Evolutionary conservation across 495 filamentous ascomycete species (phyloP).

Genomic region (Aspergillus nanangensis): DNA sequence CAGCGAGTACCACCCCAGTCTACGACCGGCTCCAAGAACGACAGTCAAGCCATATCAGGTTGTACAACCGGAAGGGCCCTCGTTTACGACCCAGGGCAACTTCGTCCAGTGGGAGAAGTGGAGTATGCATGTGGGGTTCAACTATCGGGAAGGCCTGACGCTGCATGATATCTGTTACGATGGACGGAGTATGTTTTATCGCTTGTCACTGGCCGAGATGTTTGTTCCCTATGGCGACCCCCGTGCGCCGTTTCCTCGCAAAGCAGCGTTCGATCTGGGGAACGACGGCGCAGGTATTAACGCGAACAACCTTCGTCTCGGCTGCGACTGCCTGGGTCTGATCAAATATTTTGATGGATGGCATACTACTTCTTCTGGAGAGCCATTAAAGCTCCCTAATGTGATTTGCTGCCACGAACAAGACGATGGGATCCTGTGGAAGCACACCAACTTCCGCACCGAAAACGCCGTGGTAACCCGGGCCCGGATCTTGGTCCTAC

Average conservation of each 20-base stretch:
- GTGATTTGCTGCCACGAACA: slow-evolving; percentile 64
- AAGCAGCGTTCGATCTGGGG: slow-evolving; percentile 59
- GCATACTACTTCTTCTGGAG: slow-evolving; percentile 47
- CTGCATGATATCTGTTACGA: slow-evolving; percentile 56
- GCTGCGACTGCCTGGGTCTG: slow-evolving; percentile 62
- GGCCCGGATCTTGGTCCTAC: slow-evolving; percentile 55
- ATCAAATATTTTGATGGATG: slow-evolving; percentile 61
- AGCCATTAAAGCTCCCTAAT: slow-evolving; percentile 48
- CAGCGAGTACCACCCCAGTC: slow-evolving; percentile 65
- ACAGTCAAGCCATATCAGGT: slow-evolving; percentile 73
- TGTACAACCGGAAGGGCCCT: slow-evolving; percentile 71
- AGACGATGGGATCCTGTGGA: slow-evolving; percentile 64
- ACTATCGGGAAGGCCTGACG: slow-evolving; percentile 42
- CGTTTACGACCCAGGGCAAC: slow-evolving; percentile 52
- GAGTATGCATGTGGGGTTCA: slow-evolving; percentile 63
- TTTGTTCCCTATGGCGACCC: slow-evolving; percentile 50
- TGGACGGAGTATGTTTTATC: slow-evolving; percentile 55
- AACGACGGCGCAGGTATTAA: slow-evolving; percentile 52
- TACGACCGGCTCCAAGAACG: slow-evolving; percentile 42
- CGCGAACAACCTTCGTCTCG: slow-evolving; percentile 56
- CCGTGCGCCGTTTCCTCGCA: slow-evolving; percentile 52
- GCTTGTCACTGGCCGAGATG: slow-evolving; percentile 63
- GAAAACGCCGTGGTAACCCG: slow-evolving; percentile 51
- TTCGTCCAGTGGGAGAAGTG: slow-evolving; percentile 60
- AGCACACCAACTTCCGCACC: slow-evolving; percentile 66